Evolutionary conservation across 2,329 filamentous ascomycete species (phyloP).

Genomic region (Nigrospora osmanthi): DNA sequence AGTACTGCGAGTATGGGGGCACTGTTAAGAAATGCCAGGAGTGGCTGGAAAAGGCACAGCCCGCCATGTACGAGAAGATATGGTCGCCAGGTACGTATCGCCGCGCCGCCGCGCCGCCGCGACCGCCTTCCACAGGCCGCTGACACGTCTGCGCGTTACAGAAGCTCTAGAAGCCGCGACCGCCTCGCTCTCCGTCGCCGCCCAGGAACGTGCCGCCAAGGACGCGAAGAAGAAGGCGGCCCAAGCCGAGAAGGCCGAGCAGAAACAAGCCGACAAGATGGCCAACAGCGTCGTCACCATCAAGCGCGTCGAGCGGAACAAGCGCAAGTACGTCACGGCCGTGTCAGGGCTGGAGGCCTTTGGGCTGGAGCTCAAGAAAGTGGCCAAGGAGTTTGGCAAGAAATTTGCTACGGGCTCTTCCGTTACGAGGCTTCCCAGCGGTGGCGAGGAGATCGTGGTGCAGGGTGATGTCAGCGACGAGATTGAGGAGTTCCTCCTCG

Average conservation of each 20-base stretch:
- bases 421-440: slow-evolving; percentile 80
- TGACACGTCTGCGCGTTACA: slow-evolving; percentile 23
- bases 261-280: slow-evolving; percentile 74
- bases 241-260: slow-evolving; percentile 82
- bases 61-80: slow-evolving; percentile 66
- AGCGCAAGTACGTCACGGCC: slow-evolving; percentile 92
- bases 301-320: slow-evolving; percentile 96
- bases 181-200: slow-evolving; percentile 78
- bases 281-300: slow-evolving; percentile 79
- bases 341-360: slow-evolving; percentile 88
- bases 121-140: neutral
- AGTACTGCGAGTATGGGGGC: slow-evolving; percentile 99
- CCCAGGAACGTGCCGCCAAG: slow-evolving; percentile 90
- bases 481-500: slow-evolving; percentile 81
- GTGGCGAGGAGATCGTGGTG: slow-evolving; percentile 93
- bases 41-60: slow-evolving; percentile 75
- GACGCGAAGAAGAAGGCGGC: slow-evolving; percentile 95
- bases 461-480: slow-evolving; percentile 96
- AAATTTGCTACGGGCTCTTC: slow-evolving; percentile 94
- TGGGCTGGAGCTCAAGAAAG: slow-evolving; percentile 87
- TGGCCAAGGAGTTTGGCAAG: slow-evolving; percentile 95
- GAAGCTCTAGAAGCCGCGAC: slow-evolving; percentile 80
- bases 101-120: neutral
- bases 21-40: slow-evolving; percentile 96
- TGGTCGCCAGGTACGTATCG: slow-evolving; percentile 70